A percentile compares a stretch with the other conserved stretches of the same genome.
phyloP scores from a whole-genome alignment of 306 rosid genomes.

The Heteromeles arbutifolia region DNA sequence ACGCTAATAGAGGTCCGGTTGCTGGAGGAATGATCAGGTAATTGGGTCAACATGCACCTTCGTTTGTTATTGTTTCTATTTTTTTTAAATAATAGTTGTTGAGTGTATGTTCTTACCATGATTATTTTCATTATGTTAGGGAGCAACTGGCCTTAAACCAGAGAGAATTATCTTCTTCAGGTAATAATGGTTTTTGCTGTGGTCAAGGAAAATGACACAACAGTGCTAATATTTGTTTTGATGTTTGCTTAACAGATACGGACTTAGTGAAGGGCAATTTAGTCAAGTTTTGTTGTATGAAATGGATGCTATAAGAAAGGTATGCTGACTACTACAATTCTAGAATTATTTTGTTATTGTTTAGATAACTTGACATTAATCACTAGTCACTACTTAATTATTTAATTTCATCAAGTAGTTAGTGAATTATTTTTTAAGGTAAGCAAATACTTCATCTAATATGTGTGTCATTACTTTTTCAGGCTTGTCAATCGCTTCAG shows the following conservation, averaged over 20 bases:
- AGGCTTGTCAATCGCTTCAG: too few species aligned
- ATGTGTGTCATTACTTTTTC: too few species aligned
- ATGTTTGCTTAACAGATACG: constrained; percentile 42
- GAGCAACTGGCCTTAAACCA: constrained; percentile 47
- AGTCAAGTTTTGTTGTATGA: constrained; percentile 67
- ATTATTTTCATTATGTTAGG: constrained; percentile 23
- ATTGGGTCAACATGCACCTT: neutral
- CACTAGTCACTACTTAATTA: too few species aligned
- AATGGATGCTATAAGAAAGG: constrained; percentile 76
- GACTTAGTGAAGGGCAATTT: constrained; percentile 78
- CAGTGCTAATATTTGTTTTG: neutral
- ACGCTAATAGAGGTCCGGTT: constrained; percentile 31
- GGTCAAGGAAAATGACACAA: neutral
- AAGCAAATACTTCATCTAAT: too few species aligned
- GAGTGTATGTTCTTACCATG: neutral
- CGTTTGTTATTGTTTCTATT: neutral
- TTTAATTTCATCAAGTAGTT: too few species aligned
- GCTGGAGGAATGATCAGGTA: constrained; percentile 69
- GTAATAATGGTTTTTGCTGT: constrained; percentile 15
- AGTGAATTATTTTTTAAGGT: too few species aligned
- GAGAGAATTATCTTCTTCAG: constrained; percentile 68
- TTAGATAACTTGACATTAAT: too few species aligned
- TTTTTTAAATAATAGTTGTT: neutral
- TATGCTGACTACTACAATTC: neutral
- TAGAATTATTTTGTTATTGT: too few species aligned